Base-by-base conservation (phyloP, 2,329 filamentous ascomycete species). In the Talaromyces sp. region DNA sequence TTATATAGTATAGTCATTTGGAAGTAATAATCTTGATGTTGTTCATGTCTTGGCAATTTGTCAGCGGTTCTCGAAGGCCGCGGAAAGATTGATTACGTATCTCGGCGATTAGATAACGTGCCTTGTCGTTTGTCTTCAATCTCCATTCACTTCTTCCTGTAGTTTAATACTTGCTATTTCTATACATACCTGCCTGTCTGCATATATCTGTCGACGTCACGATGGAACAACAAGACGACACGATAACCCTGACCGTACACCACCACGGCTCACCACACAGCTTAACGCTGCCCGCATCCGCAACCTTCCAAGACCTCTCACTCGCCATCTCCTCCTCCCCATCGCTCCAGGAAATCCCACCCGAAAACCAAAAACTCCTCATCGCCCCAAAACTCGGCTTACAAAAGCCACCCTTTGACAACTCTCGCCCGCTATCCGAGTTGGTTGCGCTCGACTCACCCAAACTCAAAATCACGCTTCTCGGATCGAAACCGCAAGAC, bases 231-330 rank as follows among this genome's bases (percentile, higher is more conserved):
- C 49, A 47, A 22, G 42, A 47, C 7, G 22, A 52, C 49, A 62
- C 52, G n/a, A 55, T 52, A 27, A 27, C 36, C 58, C 51, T 81
- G 61, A 68, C 70, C 39, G 70, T 87, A 44, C 80, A 81, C 64
- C 81, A 87, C 67, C 84, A 86, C 70, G 80, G 81, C 68, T 80
- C 80, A 56, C 73, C 78, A 1, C 74, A 85, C 65, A 72, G 74
- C 19, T 70, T 86, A 52, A 72, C 74, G 11, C 78, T 86, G 53
- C 68, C 81, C 17, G 57, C 75, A 39, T 72, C 79, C 63, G 80
- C 84, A 60, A 87, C 83, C 1, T 76, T 87, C 33, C 65, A 72
- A 65, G 77, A 79, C 61, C 75, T 80, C 55, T 70, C 77, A 25
- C 54, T 64, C 44, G 64, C 64, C 39, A 72, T 79, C 65, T 68